Evolutionary conservation across 495 filamentous ascomycete genomes (phyloP).

Genomic region (Tuber microsphaerosporum): DNA sequence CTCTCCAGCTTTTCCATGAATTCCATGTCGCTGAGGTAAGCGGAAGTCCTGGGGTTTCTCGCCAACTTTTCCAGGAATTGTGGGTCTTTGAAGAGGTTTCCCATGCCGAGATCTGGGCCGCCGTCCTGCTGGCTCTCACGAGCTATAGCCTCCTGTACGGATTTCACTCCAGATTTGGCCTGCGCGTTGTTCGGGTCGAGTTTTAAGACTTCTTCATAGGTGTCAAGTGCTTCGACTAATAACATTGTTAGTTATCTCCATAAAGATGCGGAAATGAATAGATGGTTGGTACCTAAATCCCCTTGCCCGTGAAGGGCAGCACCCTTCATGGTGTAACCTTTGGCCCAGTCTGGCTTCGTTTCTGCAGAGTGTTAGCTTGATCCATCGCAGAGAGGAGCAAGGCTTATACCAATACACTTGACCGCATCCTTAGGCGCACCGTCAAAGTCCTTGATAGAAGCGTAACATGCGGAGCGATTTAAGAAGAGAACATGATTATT

Average conservation of each 20-base stretch:
- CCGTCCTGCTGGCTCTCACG: conserved; percentile 60
- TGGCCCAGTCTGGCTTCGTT: conserved; percentile 96
- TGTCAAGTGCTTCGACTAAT: conserved; percentile 68
- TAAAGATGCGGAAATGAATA: not conserved
- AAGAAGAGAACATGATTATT: conserved; percentile 93
- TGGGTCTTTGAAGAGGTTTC: conserved; percentile 88
- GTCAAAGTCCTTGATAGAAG: conserved; percentile 78
- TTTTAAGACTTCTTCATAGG: conserved; percentile 86
- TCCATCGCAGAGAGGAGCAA: not conserved
- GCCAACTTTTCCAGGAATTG: conserved; percentile 82
- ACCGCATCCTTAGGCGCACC: conserved; percentile 81
- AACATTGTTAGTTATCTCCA: conserved; percentile 4
- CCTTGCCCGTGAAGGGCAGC: conserved; percentile 80
- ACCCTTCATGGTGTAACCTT: conserved; percentile 88
- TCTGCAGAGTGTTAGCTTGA: conserved; percentile 42
- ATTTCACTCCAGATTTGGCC: conserved; percentile 75
- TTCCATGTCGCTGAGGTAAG: conserved; percentile 68
- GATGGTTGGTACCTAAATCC: conserved; percentile 58
- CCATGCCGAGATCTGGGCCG: conserved; percentile 54
- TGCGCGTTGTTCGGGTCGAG: conserved; percentile 85
- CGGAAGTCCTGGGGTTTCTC: conserved; percentile 82
- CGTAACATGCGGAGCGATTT: conserved; percentile 92
- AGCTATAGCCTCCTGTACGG: conserved; percentile 82
- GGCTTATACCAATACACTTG: conserved; percentile 58
- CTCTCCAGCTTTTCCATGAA: conserved; percentile 88